Evolutionary conservation across 495 filamentous ascomycete species (phyloP), one percentile per base, ranked within the genome.

Genomic region (Mytilinidion resinicola): DNA sequence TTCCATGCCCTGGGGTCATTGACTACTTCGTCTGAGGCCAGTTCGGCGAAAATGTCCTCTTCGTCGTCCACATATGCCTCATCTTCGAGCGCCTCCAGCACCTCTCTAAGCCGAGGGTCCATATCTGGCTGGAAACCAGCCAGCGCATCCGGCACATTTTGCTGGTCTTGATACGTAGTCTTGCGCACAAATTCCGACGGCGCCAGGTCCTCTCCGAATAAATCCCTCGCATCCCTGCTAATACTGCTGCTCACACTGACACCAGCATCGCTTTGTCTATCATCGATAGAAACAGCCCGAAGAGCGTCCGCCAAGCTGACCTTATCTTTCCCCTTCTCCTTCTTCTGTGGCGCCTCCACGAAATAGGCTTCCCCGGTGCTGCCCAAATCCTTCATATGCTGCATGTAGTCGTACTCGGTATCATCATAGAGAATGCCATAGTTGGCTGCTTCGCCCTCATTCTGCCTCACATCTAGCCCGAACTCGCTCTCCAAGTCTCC

Each of bases 371-470:
- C 83, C 3, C 82, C 79, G 33, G 60, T 52, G 9, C n/a, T 14
- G 7, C 85, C 85, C 5, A 90, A 69, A 56, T 96, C 93, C n/a
- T 89, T 86, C 76, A 99, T 78, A 74, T 99, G 95, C 72, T 99
- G 93, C 93, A 98, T 97, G 74, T 98, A 98, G 67, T 98, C 95
- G 74, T 98, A 98, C 64, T 87, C 80, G 54, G 90, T 87, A 72
- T 98, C 93, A 58, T 87, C 84, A 66, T 77, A 87, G 80, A 88
- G 96, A 57, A 99, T 79, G 50, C 95, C 95, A 72, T 96, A 82
- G 72, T 89, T 88, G 59, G 95, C 93, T 4, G 95, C 95, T 72
- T 97, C 91, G 60, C 95, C 95, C 72, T 97, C 95, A 73, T 99
- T 96, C 44, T 80, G 78, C 65, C 91, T 85, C 56, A 96, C 77